Percentiles rank a stretch among this genome's conserved stretches.
Evolutionary conservation across 225 moss, liverwort and hornwort genomes (phyloP).

Genomic region (Pseudoscleropodium purum): DNA sequence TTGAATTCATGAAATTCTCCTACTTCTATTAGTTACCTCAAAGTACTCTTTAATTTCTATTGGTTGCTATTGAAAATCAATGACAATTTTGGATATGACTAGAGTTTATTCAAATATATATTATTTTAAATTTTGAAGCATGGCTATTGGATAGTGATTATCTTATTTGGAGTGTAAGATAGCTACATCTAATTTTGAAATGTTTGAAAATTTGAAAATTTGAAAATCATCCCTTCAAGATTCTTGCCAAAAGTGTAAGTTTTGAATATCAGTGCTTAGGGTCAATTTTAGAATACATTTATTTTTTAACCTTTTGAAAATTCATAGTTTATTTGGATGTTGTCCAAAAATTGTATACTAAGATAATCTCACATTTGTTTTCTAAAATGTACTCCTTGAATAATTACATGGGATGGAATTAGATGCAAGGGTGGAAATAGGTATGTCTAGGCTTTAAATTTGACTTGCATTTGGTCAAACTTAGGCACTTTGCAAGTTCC

Average conservation of each 20-base stretch:
- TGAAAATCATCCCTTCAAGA: neutral
- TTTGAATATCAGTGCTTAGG: neutral
- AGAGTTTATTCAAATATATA: neutral
- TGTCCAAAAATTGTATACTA: neutral
- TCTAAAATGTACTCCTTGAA: neutral
- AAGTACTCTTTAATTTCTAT: neutral
- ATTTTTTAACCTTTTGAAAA: neutral
- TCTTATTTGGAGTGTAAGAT: neutral
- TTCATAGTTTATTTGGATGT: neutral
- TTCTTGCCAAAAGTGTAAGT: neutral
- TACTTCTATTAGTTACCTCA: neutral
- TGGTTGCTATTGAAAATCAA: neutral
- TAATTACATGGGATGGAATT: neutral
- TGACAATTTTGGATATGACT: accelerated
- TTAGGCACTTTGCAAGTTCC: accelerated
- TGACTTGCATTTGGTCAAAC: too few species aligned
- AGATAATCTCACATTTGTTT: neutral
- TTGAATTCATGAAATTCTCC: neutral
- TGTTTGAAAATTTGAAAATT: neutral
- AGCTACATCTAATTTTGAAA: neutral
- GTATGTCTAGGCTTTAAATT: neutral
- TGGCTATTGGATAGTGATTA: neutral
- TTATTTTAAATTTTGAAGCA: neutral
- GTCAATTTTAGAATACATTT: neutral
- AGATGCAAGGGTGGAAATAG: neutral